Evolutionary conservation across 2,329 filamentous ascomycete genomes (phyloP).

Genomic region (Cladobotryum mycophilum): DNA sequence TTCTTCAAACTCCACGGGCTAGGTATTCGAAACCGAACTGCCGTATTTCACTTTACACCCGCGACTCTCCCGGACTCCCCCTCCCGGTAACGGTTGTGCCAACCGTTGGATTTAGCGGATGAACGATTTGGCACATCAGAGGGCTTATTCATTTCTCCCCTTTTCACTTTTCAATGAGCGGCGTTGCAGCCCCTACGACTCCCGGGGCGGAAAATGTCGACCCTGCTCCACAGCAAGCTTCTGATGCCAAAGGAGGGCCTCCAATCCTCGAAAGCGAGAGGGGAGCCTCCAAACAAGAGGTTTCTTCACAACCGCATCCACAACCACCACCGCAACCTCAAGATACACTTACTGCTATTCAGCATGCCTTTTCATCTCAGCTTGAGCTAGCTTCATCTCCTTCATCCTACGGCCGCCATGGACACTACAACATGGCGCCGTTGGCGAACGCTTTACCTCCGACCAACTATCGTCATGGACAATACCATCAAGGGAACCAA

Average conservation of each 20-base stretch:
- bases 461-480: slow-evolving; percentile 31
- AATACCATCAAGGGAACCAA: slow-evolving; percentile 30
- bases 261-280: background rate
- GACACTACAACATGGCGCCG: slow-evolving; percentile 41
- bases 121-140: background rate
- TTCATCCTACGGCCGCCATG: slow-evolving; percentile 17
- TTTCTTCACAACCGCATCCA: background rate
- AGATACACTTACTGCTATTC: slow-evolving; percentile 14
- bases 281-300: background rate
- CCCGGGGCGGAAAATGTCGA: slow-evolving; percentile 15
- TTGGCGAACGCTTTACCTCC: slow-evolving; percentile 41
- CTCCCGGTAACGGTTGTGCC: background rate
- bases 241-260: background rate
- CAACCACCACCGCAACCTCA: slow-evolving; percentile 4
- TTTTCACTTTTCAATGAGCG: slow-evolving; percentile 27
- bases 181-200: slow-evolving; percentile 21
- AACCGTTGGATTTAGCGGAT: background rate
- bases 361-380: slow-evolving; percentile 37
- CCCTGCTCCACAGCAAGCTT: slow-evolving; percentile 14
- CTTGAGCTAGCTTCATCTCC: slow-evolving; percentile 34
- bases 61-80: background rate
- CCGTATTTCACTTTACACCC: no score
- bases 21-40: no score
- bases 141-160: background rate
- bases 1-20: background rate